Conservation (phyloP, 2,329 filamentous ascomycete species). For the Penicillium sp. region DNA sequence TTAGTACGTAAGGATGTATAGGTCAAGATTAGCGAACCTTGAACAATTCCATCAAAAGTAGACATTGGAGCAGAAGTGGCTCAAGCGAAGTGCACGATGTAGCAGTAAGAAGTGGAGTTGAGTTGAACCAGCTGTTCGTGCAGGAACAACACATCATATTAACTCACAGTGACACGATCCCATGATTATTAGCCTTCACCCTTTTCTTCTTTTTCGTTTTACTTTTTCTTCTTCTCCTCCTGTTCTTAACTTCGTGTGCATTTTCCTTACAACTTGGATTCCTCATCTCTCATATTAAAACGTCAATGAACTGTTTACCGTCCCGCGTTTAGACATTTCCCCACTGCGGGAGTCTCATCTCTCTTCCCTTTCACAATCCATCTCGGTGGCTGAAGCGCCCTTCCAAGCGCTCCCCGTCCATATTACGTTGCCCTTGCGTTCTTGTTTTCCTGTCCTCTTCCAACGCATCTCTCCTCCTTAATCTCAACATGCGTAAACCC, state of each 20-base stretch:
- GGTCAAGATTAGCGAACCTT: conserved; percentile 19
- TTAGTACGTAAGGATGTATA: background rate
- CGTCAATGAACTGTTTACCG: background rate
- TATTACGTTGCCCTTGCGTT: background rate
- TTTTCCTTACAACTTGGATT: background rate
- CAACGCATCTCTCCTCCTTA: background rate
- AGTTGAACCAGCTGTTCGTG: conserved; percentile 10
- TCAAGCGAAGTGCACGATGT: background rate
- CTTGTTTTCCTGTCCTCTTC: background rate
- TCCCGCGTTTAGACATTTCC: background rate
- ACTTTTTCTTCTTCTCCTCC: background rate
- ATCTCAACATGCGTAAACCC: conserved; percentile 57
- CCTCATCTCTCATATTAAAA: background rate
- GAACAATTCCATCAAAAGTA: conserved; percentile 34
- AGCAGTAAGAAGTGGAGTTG: background rate
- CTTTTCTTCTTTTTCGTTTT: conserved; percentile 2
- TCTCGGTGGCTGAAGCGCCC: conserved; percentile 4
- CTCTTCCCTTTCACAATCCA: background rate
- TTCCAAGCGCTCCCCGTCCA: conserved; percentile 1
- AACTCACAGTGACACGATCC: conserved; percentile 6
- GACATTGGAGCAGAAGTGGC: conserved; percentile 24
- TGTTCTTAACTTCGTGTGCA: background rate
- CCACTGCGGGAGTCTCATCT: conserved; percentile 2
- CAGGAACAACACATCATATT: conserved; percentile 14
- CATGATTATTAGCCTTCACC: background rate